Evolutionary conservation across 2,329 filamentous ascomycete species (phyloP), one percentile per base, ranked within the genome.

Genomic region (Botrytis deweyae): DNA sequence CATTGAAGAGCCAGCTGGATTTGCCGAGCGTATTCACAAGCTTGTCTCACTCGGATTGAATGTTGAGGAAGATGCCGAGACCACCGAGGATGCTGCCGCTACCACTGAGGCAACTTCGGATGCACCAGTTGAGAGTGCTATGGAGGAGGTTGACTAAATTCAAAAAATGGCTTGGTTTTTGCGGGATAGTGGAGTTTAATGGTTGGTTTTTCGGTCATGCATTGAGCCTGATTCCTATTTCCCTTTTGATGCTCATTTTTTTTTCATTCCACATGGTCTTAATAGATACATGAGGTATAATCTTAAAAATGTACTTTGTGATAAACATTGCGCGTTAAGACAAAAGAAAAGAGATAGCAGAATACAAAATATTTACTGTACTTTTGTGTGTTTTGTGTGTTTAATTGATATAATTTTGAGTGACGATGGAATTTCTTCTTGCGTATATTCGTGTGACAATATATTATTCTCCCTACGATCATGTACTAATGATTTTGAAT

Each of bases 1-100:
- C 84, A 98, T 99, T 81, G 96, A 99, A 76, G 96, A 99, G 90
- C 96, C 96, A 78, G 94, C 96, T 80, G 92, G 93, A 86, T 99
- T 98, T 84, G 94, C 96, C 78, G 95, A 98, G 90, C 95, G 96
- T 84, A 98, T 99, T 84, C 95, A 99, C 93, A 98, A 98, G 92
- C 94, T 99, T 79, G 95, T 99, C 78, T 97, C 95, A 80, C 92
- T 99, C 77, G 96, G 96, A 81, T 88, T 99, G 83, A 98, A 98
- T 89, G 93, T 99, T 78, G 95, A 98, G 80, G 95, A 98, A 87
- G 92, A 95, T 82, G 90, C 93, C 74, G 94, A 97, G 86, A 89
- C 90, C 74, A 87, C 87, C 77, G 88, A 88, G 75, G 88, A 86
- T 77, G 84, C 90, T 74, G 87, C 90, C 74, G 87, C 89, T 73